Evolutionary conservation across 2,329 filamentous ascomycete genomes (phyloP).

Genomic region (Grosmannia penicillata): DNA sequence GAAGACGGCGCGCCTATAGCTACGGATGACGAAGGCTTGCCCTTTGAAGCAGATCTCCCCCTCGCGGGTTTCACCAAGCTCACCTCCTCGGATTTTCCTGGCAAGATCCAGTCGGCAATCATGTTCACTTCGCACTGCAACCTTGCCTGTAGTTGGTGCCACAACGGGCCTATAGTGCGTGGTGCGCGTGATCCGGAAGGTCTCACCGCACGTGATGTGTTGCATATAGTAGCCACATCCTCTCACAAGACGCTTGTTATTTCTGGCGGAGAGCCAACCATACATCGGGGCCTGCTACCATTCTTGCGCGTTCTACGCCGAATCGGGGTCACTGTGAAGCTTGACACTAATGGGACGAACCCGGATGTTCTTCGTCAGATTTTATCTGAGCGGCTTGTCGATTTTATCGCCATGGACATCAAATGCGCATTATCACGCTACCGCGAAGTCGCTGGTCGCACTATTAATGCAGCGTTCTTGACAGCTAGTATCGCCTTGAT

Average conservation of each 20-base stretch:
- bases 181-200: not conserved
- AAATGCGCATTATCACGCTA: not conserved
- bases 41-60: not conserved
- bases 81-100: not conserved
- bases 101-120: not conserved
- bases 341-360: not conserved
- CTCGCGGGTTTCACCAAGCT: not conserved
- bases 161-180: not conserved
- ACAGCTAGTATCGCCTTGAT: not conserved
- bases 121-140: constrained; percentile 1
- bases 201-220: not conserved
- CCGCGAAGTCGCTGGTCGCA: not conserved
- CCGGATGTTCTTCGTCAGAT: not conserved
- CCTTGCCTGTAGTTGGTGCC: not conserved
- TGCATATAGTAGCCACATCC: not conserved
- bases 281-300: not conserved
- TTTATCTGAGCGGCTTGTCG: not conserved
- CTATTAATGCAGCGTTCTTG: not conserved
- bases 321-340: not conserved
- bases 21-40: not conserved
- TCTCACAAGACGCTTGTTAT: not conserved
- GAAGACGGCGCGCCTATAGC: not conserved
- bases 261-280: constrained; percentile 1
- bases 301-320: not conserved
- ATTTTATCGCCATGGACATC: constrained; percentile 1